phyloP scores from a whole-genome alignment of 805 yeast genomes.

The Scheffersomyces amazonensis region DNA sequence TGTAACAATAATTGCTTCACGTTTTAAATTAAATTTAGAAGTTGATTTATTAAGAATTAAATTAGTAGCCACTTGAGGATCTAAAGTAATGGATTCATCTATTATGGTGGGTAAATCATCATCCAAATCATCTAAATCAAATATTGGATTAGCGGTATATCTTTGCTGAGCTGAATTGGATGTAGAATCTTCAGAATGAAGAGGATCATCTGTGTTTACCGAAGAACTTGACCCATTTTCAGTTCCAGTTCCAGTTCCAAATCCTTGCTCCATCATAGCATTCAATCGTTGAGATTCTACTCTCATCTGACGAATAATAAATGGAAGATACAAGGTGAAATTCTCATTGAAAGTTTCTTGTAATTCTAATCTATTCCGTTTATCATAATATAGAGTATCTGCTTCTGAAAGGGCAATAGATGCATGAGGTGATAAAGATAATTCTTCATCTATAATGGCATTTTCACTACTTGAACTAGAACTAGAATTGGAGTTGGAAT shows the following conservation, averaged over 20 bases:
- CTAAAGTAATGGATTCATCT: slow-evolving; percentile 11
- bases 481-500: not conserved
- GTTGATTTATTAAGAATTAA: slow-evolving; percentile 18
- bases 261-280: not conserved
- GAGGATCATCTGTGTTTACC: not conserved
- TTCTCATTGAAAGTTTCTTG: slow-evolving; percentile 37
- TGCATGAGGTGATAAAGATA: not conserved
- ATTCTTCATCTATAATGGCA: not conserved
- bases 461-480: not conserved
- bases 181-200: too few species aligned
- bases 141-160: not conserved
- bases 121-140: slow-evolving; percentile 4
- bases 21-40: slow-evolving; percentile 22
- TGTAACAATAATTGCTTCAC: slow-evolving; percentile 27
- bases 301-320: slow-evolving; percentile 28
- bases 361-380: slow-evolving; percentile 24
- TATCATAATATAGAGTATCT: slow-evolving; percentile 27
- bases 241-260: not conserved
- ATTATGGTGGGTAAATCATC: slow-evolving; percentile 22
- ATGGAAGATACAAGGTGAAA: slow-evolving; percentile 36
- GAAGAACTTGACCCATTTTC: not conserved
- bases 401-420: slow-evolving; percentile 27
- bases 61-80: slow-evolving; percentile 2
- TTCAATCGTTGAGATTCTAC: slow-evolving; percentile 4
- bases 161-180: not conserved